These are phyloP conservation scores for Suhomyces emberorum DNA, from an alignment of 805 yeast species.

Conservation along the genomic window DNA sequence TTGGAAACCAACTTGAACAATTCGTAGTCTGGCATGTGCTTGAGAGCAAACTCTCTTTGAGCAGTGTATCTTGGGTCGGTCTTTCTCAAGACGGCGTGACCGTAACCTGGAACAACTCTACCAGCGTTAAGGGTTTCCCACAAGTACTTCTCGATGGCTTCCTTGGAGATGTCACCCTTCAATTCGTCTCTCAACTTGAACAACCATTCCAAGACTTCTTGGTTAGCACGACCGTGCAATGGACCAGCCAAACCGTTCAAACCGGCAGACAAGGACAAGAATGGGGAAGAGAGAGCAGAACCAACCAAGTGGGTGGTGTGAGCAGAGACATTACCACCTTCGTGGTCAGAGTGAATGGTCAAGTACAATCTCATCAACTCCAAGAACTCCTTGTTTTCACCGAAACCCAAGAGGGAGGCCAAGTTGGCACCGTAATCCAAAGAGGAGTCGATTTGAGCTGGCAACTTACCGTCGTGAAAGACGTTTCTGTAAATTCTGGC, in stretches of 20 bases:
- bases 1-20: slow-evolving; percentile 64
- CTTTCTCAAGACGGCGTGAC: slow-evolving; percentile 81
- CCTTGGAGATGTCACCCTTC: slow-evolving; percentile 55
- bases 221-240: slow-evolving; percentile 81
- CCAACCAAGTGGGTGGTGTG: slow-evolving; percentile 83
- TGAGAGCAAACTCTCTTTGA: slow-evolving; percentile 64
- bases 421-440: slow-evolving; percentile 75
- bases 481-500: slow-evolving; percentile 71
- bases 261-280: slow-evolving; percentile 73
- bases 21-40: slow-evolving; percentile 58
- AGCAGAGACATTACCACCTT: slow-evolving; percentile 82
- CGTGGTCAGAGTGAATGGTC: slow-evolving; percentile 77
- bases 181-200: slow-evolving; percentile 60
- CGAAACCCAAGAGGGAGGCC: slow-evolving; percentile 60
- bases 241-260: slow-evolving; percentile 85
- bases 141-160: slow-evolving; percentile 59
- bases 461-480: slow-evolving; percentile 55
- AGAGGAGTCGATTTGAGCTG: slow-evolving; percentile 44
- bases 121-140: slow-evolving; percentile 72
- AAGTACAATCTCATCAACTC: slow-evolving; percentile 71
- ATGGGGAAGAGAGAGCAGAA: slow-evolving; percentile 75
- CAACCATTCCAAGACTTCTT: slow-evolving; percentile 76
- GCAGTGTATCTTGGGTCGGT: slow-evolving; percentile 82
- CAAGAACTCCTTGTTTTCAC: slow-evolving; percentile 55
- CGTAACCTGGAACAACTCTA: slow-evolving; percentile 84